Percentiles rank a stretch among this genome's conserved stretches.
These are phyloP conservation scores for Inonotus obliquus DNA, from an alignment of 1,284 basidiomycete species.

Conservation along the genomic window DNA sequence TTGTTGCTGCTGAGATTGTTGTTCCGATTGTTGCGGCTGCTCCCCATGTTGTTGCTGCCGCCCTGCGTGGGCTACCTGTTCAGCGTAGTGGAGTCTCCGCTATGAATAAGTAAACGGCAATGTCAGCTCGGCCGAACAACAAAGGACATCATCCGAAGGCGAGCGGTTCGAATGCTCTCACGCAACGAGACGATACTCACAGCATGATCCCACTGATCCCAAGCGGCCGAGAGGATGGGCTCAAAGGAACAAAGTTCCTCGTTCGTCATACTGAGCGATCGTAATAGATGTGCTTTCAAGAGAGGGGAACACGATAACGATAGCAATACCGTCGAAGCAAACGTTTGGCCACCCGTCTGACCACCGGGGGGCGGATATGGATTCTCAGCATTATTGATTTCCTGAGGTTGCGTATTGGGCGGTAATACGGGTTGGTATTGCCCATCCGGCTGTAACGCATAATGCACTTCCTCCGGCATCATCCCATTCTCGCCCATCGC, in stretches of 20 bases:
- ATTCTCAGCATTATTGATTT: constrained; percentile 30
- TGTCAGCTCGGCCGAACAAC: constrained; percentile 4
- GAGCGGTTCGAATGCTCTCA: not conserved
- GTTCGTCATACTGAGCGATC: constrained; percentile 65
- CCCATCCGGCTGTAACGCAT: constrained; percentile 51
- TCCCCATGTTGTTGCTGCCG: not conserved
- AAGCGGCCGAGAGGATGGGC: constrained; percentile 73
- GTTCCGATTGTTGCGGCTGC: not conserved
- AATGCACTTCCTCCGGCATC: constrained; percentile 57
- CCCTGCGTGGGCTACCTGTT: constrained; percentile 44
- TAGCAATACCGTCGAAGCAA: constrained; percentile 65
- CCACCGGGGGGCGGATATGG: constrained; percentile 31
- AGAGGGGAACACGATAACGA: constrained; percentile 68
- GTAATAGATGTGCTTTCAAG: constrained; percentile 67
- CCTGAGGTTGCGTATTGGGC: constrained; percentile 21
- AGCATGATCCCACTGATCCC: constrained; percentile 77
- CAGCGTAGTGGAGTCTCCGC: constrained; percentile 63
- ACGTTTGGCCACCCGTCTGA: constrained; percentile 56
- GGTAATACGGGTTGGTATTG: constrained; percentile 54
- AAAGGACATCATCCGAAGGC: constrained; percentile 13
- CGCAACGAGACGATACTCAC: constrained; percentile 34
- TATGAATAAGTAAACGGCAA: constrained; percentile 25
- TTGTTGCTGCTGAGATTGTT: not conserved
- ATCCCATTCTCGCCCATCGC: constrained; percentile 69
- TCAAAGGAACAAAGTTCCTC: constrained; percentile 75